phyloP scores from a whole-genome alignment of 805 yeast genomes.

The Ogataea dorogensis region DNA sequence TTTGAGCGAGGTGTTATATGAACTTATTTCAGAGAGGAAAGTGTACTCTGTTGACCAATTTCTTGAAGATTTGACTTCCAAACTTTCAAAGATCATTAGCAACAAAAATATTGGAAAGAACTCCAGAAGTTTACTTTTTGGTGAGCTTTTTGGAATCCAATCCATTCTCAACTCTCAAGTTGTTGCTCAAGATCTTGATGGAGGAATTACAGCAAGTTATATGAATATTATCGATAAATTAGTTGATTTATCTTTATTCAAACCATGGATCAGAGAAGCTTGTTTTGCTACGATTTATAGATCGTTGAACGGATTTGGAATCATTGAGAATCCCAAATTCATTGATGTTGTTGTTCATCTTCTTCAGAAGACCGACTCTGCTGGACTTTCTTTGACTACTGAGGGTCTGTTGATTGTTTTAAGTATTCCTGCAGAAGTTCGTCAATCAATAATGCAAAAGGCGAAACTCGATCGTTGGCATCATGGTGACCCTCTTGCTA shows the following conservation, averaged over 20 bases:
- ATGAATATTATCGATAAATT: slow-evolving; percentile 44
- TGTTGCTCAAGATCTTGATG: slow-evolving; percentile 26
- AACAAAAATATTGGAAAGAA: slow-evolving; percentile 69
- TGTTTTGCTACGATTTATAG: slow-evolving; percentile 68
- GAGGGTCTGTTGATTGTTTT: slow-evolving; percentile 81
- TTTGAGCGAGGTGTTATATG: slow-evolving; percentile 60
- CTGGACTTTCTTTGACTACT: slow-evolving; percentile 59
- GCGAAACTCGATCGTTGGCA: slow-evolving; percentile 54
- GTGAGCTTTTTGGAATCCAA: slow-evolving; percentile 81
- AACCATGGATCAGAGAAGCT: slow-evolving; percentile 87
- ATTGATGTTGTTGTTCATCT: slow-evolving; percentile 20
- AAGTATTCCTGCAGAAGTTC: slow-evolving; percentile 39
- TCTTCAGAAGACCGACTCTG: slow-evolving; percentile 45
- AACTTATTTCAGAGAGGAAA: slow-evolving; percentile 30
- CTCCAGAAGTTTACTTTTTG: slow-evolving; percentile 76
- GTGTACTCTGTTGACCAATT: slow-evolving; percentile 39
- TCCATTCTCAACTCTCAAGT: slow-evolving; percentile 59
- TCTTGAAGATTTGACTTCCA: slow-evolving; percentile 35
- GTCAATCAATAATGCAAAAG: slow-evolving; percentile 16
- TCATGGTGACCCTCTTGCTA: slow-evolving; percentile 67
- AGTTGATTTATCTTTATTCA: slow-evolving; percentile 56
- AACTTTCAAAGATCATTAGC: slow-evolving; percentile 40
- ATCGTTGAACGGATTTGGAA: slow-evolving; percentile 36
- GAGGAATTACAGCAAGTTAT: slow-evolving; percentile 31
- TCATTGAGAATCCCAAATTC: slow-evolving; percentile 18